Percentiles rank a stretch among this genome's conserved stretches.
phyloP scores from a whole-genome alignment of 768 basidiomycete genomes.

The Mycena albidolilacea region DNA sequence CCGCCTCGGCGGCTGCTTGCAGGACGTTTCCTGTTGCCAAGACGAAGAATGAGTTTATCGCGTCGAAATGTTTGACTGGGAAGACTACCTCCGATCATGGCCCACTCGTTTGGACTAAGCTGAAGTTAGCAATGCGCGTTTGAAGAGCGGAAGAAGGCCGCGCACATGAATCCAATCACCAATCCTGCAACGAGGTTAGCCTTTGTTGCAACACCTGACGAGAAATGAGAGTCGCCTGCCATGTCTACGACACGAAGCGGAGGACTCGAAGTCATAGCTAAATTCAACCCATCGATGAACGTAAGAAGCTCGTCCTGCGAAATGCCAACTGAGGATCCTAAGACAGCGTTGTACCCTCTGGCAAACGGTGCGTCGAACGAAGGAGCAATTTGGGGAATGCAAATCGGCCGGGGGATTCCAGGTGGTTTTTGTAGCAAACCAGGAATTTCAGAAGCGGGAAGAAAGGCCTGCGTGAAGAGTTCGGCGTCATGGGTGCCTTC shows the following conservation, averaged over 20 bases:
- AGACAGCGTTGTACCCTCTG: slow-evolving; percentile 38
- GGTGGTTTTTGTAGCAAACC: background rate
- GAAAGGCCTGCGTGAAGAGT: slow-evolving; percentile 28
- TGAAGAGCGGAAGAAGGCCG: background rate
- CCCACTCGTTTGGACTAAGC: slow-evolving; percentile 43
- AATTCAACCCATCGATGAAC: slow-evolving; percentile 44
- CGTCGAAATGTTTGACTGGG: no score
- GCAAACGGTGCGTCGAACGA: slow-evolving; percentile 42
- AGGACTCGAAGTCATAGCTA: slow-evolving; percentile 44
- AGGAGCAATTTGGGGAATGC: slow-evolving; percentile 41
- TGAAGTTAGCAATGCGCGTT: background rate
- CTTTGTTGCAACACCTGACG: background rate
- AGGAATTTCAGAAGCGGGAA: slow-evolving; percentile 9
- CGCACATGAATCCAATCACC: slow-evolving; percentile 44
- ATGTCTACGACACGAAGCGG: slow-evolving; percentile 44
- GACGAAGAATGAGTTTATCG: no score
- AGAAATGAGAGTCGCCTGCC: background rate
- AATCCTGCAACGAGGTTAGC: slow-evolving; percentile 1
- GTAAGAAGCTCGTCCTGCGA: slow-evolving; percentile 40
- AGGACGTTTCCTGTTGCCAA: slow-evolving; percentile 26
- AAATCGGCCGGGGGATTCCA: slow-evolving; percentile 36
- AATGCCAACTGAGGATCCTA: slow-evolving; percentile 32
- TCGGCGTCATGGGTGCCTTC: slow-evolving; percentile 31
- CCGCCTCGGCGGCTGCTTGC: slow-evolving; percentile 39
- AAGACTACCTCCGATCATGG: slow-evolving; percentile 32